These are phyloP conservation scores for Micractinium conductrix DNA, from an alignment of 139 green algal species.

Conservation along the genomic window DNA sequence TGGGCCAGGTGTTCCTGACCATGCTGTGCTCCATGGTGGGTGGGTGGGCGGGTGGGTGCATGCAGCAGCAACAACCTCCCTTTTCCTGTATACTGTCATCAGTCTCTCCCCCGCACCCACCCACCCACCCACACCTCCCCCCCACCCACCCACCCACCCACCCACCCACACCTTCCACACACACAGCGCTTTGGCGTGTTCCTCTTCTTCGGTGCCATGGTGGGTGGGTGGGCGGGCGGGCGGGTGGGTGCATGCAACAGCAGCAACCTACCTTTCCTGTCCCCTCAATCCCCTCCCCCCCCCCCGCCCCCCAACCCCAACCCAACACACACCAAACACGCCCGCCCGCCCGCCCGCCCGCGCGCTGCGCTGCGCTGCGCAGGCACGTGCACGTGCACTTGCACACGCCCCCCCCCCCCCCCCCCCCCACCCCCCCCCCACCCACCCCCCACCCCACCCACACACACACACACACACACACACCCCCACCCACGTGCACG, in stretches of 20 bases:
- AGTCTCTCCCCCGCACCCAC: too few species aligned
- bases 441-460: too few species aligned
- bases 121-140: too few species aligned
- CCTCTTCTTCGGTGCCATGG: slow-evolving; percentile 34
- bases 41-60: not conserved
- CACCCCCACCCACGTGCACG: too few species aligned
- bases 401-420: too few species aligned
- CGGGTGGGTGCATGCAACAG: not conserved
- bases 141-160: too few species aligned
- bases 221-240: not conserved
- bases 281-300: not conserved
- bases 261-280: not conserved
- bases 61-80: not conserved
- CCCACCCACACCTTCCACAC: too few species aligned
- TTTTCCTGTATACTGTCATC: too few species aligned
- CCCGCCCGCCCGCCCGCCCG: too few species aligned
- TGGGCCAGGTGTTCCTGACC: slow-evolving; percentile 71
- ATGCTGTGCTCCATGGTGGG: slow-evolving; percentile 57
- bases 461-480: too few species aligned
- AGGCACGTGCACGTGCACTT: not conserved
- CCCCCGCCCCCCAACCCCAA: not conserved
- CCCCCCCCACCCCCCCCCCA: too few species aligned
- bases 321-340: too few species aligned
- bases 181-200: not conserved
- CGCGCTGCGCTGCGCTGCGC: not conserved